Evolutionary conservation across 352 stramenopile species (phyloP), one percentile per base, ranked within the genome.

Genomic region (Globisporangium cylindrosporum): DNA sequence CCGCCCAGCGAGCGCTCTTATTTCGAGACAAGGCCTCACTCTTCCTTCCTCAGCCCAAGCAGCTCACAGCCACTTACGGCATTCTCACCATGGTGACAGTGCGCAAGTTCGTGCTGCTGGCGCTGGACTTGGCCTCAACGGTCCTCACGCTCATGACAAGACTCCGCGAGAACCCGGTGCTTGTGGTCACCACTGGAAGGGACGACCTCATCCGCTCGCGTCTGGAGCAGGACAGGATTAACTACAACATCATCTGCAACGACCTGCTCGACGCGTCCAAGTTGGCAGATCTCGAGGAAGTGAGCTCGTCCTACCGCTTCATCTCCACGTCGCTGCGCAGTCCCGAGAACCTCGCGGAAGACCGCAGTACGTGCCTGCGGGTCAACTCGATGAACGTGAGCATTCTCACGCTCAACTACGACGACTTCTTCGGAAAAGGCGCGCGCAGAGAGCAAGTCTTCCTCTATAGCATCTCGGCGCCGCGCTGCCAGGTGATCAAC

Each of bases 371-470:
- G 2, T 85, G 75, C 38, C 18, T 81, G 57, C 75, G 75, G 6
- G 75, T 85, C 5, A 83, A 81, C 60, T 69, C 69, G 10, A 81
- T 85, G 34, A 83, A 81, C 55, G 69, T 73, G 43, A 77, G 67
- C 10, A 59, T 73, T 29, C 58, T 70, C 6, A 66, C 69, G 25
- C 54, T 80, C 29, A 71, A 82, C 48, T 85, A 77, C 29, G 68
- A 85, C 62, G 76, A 85, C 59, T 75, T 76, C 29, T 83, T 75
- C 69, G 78, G 76, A 1, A 69, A 56, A 20, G 72, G 72, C 25
- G 66, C 76, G 67, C 72, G 78, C 0, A 67, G 76, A 4, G 66
- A 68, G 1, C 73, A 80, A 48, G 66, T 68, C 20, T 81, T 74
- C 58, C 69, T 83, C 25, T 73, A 79, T 68, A 81, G 71, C 38